These are phyloP conservation scores for Tylopilus sp. DNA, from an alignment of 768 basidiomycete species.

Conservation along the genomic window DNA sequence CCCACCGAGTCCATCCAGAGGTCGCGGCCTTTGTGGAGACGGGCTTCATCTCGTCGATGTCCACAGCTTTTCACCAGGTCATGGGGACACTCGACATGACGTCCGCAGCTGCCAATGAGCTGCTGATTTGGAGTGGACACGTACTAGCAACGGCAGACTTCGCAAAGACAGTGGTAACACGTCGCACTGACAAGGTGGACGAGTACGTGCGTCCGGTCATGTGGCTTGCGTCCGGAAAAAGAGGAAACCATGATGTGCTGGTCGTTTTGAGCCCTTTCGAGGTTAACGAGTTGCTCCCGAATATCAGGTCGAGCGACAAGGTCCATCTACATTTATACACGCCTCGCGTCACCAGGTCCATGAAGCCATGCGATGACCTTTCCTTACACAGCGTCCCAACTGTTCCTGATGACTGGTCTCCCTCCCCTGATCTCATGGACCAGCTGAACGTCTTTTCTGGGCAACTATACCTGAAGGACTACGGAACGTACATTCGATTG, in stretches of 20 bases:
- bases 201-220: constrained; percentile 28
- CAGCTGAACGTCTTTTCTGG: no score
- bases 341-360: no score
- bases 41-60: constrained; percentile 23
- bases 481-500: no score
- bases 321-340: no score
- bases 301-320: no score
- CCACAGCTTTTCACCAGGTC: constrained; percentile 21
- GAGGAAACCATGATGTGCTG: constrained; percentile 10
- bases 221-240: constrained; percentile 24
- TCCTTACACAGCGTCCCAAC: constrained; percentile 10
- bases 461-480: no score
- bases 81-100: constrained; percentile 10
- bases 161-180: constrained; percentile 5
- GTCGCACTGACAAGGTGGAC: neutral
- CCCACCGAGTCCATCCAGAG: constrained; percentile 20
- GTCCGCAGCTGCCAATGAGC: constrained; percentile 14
- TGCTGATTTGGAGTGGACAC: constrained; percentile 15
- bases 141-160: constrained; percentile 21
- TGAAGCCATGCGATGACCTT: no score
- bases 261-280: constrained; percentile 43
- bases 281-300: constrained; percentile 35
- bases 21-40: constrained; percentile 25
- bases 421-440: no score
- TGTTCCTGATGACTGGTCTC: neutral